phyloP scores from a whole-genome alignment of 495 filamentous ascomycete species.

The Lasiosphaeris hirsuta region DNA sequence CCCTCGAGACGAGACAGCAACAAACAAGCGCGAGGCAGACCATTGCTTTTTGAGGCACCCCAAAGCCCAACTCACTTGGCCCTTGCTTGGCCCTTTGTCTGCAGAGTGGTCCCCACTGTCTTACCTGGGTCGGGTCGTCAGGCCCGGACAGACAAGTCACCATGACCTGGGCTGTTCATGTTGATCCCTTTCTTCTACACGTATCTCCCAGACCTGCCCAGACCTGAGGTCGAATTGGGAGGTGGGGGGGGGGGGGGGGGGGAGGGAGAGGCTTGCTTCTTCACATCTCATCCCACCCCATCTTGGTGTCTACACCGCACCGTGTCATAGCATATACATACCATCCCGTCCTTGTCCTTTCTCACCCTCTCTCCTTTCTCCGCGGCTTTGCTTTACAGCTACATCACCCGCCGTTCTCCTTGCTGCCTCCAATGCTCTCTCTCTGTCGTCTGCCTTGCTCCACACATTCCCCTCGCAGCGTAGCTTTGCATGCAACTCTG shows the following conservation, averaged over 20 bases:
- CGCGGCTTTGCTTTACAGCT: too few species aligned
- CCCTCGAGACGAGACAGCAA: background rate
- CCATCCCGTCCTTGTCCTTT: too few species aligned
- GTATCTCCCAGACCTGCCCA: background rate
- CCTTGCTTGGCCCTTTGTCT: background rate
- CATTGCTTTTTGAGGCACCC: slow-evolving; percentile 7
- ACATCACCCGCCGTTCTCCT: too few species aligned
- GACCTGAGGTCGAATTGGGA: too few species aligned
- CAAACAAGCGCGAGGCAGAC: background rate
- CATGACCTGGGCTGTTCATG: background rate
- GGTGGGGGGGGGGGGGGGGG: background rate
- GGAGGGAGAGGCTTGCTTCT: background rate
- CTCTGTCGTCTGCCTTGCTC: too few species aligned
- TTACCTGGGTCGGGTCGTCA: background rate
- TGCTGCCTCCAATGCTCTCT: too few species aligned
- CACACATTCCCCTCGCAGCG: too few species aligned
- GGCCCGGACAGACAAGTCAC: background rate
- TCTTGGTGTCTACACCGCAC: too few species aligned
- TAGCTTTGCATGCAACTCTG: too few species aligned
- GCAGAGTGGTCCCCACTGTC: background rate
- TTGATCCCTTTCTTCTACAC: background rate
- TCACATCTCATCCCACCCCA: background rate
- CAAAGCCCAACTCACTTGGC: background rate
- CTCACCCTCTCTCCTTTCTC: too few species aligned
- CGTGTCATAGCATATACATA: too few species aligned